Evolutionary conservation across 2,329 filamentous ascomycete genomes (phyloP), one percentile per base, ranked within the genome.

Genomic region (Leptographium lundbergii): DNA sequence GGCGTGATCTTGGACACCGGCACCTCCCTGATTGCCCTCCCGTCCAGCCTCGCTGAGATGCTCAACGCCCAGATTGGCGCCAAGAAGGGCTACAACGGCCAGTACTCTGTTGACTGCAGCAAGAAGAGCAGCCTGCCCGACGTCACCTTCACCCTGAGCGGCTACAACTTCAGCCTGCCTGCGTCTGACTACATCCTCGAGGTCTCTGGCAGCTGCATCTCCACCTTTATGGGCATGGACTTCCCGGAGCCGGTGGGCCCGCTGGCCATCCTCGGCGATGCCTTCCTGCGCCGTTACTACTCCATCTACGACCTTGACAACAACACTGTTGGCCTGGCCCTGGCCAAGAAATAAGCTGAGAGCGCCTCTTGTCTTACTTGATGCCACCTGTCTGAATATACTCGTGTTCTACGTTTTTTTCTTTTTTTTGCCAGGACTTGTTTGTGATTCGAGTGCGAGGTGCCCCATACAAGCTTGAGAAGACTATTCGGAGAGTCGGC

Each of bases 1-100:
- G 95, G 94, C 76, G 89, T 91, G 68, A 96, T 99, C 65, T 88
- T 99, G 62, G 94, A 99, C 81, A 99, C 94, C 59, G 94, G 94
- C 69, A 99, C 94, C 71, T 99, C 95, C 54, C 85, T 99, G 72
- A 96, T 96, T 75, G 91, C 92, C 67, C 88, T 99, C 60, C 94
- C 94, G 67, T 87, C 83, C 67, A 87, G 89, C 69, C 82, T 97
- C 66, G 92, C 94, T 60, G 94, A 97, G 79, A 87, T 99, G 64
- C 81, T 99, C 76, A 99, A 99, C 83, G 87, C 88, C 76, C 87
- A 96, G 79, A 96, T 99, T 64, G 94, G 94, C 64, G 94, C 94
- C 66, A 96, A 95, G 85, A 99, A 97, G 85, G 84, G 88, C 62
- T 99, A 86, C 79, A 95, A 92, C 73, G 94, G 94, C 68, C 94